These are phyloP conservation scores for Starmerella ratchasimensis DNA, from an alignment of 805 yeast species.

Conservation along the genomic window DNA sequence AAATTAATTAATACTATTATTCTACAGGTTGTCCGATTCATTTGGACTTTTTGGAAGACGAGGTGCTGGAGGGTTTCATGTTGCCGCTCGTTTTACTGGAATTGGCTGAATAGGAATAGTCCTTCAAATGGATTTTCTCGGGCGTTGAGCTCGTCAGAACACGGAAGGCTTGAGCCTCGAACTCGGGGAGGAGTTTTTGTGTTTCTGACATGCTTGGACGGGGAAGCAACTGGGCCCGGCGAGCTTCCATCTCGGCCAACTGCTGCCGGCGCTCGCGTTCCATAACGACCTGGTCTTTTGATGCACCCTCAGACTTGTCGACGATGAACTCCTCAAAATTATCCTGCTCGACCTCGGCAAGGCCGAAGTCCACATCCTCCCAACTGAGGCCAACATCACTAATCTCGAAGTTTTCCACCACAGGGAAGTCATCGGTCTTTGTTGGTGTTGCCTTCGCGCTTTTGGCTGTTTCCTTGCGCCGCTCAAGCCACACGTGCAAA, in stretches of 20 bases:
- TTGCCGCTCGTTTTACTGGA: not conserved
- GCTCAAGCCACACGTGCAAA: conserved; percentile 26
- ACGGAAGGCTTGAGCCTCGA: conserved; percentile 7
- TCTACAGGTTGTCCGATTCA: no score
- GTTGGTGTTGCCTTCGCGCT: conserved; percentile 25
- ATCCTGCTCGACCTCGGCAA: conserved; percentile 37
- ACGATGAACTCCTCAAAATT: conserved; percentile 30
- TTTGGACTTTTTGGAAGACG: no score
- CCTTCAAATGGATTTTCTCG: conserved; percentile 5
- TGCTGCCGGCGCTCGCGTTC: conserved; percentile 22
- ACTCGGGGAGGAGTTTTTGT: conserved; percentile 21
- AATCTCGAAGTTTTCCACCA: conserved; percentile 35
- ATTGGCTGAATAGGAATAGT: not conserved
- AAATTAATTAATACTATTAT: no score
- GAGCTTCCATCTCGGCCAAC: conserved; percentile 13
- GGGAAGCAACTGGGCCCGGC: conserved; percentile 17
- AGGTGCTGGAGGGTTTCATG: not conserved
- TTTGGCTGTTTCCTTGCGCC: conserved; percentile 20
- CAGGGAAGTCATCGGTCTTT: conserved; percentile 22
- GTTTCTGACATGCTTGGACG: conserved; percentile 24
- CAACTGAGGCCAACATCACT: conserved; percentile 29
- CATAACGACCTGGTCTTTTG: conserved; percentile 23
- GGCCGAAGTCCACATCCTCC: conserved; percentile 35
- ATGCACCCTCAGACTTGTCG: conserved; percentile 23
- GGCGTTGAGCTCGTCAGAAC: conserved; percentile 3